A percentile compares a stretch with the other conserved stretches of the same genome.
Conservation (phyloP, 2,329 filamentous ascomycete genomes). For the Fusarium phyllophilum region DNA sequence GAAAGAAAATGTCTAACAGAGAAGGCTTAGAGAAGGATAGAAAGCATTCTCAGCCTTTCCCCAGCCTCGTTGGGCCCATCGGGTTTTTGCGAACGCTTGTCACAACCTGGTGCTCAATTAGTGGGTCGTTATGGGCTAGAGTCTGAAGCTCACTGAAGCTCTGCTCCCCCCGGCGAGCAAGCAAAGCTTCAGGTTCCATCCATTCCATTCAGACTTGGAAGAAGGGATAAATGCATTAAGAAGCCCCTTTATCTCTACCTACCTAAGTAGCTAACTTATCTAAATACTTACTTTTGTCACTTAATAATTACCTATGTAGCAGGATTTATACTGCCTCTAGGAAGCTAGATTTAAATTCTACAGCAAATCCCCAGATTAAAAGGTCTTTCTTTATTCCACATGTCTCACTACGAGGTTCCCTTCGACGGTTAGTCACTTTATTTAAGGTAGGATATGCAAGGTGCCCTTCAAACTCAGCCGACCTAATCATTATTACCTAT, state of each 20-base stretch:
- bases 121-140: slow-evolving; percentile 22
- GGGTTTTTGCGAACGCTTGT: slow-evolving; percentile 17
- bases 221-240: not conserved
- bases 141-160: slow-evolving; percentile 9
- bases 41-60: slow-evolving; percentile 37
- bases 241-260: not conserved
- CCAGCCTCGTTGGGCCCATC: slow-evolving; percentile 39
- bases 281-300: not conserved
- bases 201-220: not conserved
- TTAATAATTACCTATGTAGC: too few relatives aligned
- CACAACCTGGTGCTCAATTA: not conserved
- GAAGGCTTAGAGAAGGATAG: slow-evolving; percentile 4
- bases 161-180: not conserved
- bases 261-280: not conserved
- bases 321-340: not conserved
- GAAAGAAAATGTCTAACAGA: not conserved
- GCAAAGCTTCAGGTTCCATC: not conserved
- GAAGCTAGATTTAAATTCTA: not conserved
- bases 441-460: not conserved
- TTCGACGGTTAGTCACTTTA: not conserved
- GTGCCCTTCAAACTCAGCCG: not conserved
- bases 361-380: not conserved
- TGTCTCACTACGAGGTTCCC: not conserved
- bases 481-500: not conserved
- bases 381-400: not conserved